These are phyloP conservation scores for Monascus ruber DNA, from an alignment of 2,329 filamentous ascomycete species.

Conservation along the genomic window DNA sequence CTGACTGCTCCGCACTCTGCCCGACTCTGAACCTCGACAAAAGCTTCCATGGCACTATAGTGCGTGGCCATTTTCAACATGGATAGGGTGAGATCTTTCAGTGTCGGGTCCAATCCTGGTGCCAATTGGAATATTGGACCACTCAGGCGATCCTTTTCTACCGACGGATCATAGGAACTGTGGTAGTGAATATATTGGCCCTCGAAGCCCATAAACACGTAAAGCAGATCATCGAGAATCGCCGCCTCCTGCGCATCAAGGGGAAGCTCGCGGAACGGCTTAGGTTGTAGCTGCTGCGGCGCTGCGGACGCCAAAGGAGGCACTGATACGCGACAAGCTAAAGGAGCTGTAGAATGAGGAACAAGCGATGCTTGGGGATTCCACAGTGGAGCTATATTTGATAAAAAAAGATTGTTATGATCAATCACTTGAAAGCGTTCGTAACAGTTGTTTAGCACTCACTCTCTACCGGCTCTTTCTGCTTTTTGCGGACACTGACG, in stretches of 20 bases:
- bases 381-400: slow-evolving; percentile 45
- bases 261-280: slow-evolving; percentile 57
- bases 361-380: slow-evolving; percentile 67
- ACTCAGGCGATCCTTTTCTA: slow-evolving; percentile 75
- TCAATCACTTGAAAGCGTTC: background rate
- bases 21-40: slow-evolving; percentile 86
- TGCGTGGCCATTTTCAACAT: slow-evolving; percentile 94
- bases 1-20: slow-evolving; percentile 92
- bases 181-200: slow-evolving; percentile 91
- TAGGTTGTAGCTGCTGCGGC: slow-evolving; percentile 57
- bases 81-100: slow-evolving; percentile 73
- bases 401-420: slow-evolving; percentile 1
- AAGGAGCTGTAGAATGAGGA: slow-evolving; percentile 57
- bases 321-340: slow-evolving; percentile 56
- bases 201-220: slow-evolving; percentile 96
- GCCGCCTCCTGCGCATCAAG: slow-evolving; percentile 75
- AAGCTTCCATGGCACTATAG: slow-evolving; percentile 81
- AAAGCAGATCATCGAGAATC: slow-evolving; percentile 81
- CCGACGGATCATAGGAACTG: slow-evolving; percentile 67
- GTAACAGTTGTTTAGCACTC: slow-evolving; percentile 6
- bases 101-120: slow-evolving; percentile 76
- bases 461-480: slow-evolving; percentile 23
- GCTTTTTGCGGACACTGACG: slow-evolving; percentile 16
- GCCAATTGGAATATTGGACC: slow-evolving; percentile 73
- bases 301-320: slow-evolving; percentile 54